Percentiles rank a stretch among this genome's conserved stretches.
Conservation (phyloP, 2,329 filamentous ascomycete genomes). For the Cordyceps fumosorosea region DNA sequence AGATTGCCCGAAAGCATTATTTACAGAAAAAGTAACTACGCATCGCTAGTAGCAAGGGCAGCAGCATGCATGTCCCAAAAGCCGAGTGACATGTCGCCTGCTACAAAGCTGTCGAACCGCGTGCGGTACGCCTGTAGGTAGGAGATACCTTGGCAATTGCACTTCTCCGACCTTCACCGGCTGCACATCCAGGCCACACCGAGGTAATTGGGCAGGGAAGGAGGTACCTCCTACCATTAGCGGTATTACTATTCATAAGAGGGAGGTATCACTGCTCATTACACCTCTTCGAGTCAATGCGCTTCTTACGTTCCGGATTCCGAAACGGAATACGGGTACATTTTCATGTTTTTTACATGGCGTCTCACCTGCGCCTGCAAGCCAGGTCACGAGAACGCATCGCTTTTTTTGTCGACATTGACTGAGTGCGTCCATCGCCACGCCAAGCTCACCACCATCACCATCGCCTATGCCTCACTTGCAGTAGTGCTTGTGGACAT, state of each 20-base stretch:
- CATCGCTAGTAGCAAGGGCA: no score
- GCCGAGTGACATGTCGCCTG: background rate
- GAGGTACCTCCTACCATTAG: background rate
- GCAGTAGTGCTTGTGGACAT: background rate
- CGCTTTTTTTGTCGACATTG: background rate
- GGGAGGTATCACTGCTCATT: background rate
- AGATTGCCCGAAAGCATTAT: background rate
- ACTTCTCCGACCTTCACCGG: background rate
- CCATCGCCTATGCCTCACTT: background rate
- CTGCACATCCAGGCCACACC: background rate
- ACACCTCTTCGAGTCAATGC: background rate
- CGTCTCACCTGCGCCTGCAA: background rate
- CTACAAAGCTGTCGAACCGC: background rate
- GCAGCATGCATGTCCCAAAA: background rate
- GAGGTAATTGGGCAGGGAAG: background rate
- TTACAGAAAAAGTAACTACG: background rate
- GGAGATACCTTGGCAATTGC: background rate
- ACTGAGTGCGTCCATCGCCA: background rate
- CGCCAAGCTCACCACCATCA: background rate
- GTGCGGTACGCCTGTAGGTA: background rate
- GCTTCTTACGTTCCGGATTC: background rate
- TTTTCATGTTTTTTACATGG: background rate
- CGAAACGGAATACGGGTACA: background rate
- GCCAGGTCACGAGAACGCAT: slow-evolving; percentile 7
- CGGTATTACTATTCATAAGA: no score